phyloP scores from a whole-genome alignment of 345 rosid genomes.

The Pistacia atlantica region DNA sequence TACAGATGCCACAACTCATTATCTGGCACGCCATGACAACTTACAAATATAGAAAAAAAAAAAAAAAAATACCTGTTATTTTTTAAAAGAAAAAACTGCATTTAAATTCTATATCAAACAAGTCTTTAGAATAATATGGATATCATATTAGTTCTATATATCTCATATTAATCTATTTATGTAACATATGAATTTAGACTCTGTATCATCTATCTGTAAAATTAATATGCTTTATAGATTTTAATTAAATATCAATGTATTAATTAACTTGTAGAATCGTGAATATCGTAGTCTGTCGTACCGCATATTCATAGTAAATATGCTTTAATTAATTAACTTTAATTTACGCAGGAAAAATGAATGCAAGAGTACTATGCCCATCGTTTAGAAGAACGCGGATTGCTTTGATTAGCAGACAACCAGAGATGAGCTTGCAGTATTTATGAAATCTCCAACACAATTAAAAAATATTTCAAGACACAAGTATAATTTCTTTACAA shows the following conservation, averaged over 20 bases:
- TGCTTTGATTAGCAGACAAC: not conserved
- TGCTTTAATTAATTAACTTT: not conserved
- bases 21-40: not conserved
- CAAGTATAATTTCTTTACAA: not conserved
- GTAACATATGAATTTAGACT: too few species aligned
- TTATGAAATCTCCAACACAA: slow-evolving; percentile 9
- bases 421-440: slow-evolving; percentile 16
- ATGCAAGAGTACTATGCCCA: not conserved
- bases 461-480: not conserved
- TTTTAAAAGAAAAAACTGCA: too few species aligned
- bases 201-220: too few species aligned
- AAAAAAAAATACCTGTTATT: not conserved
- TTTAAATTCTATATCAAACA: too few species aligned
- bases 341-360: not conserved
- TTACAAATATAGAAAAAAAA: not conserved
- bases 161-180: too few species aligned
- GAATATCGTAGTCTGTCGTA: too few species aligned
- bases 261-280: too few species aligned
- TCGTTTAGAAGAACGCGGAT: not conserved
- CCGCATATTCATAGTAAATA: too few species aligned
- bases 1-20: slow-evolving; percentile 4
- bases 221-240: too few species aligned
- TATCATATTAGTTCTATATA: too few species aligned
- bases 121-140: too few species aligned
- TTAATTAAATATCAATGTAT: too few species aligned